Base-by-base conservation (phyloP, 345 rosid species). In the Adansonia digitata region DNA sequence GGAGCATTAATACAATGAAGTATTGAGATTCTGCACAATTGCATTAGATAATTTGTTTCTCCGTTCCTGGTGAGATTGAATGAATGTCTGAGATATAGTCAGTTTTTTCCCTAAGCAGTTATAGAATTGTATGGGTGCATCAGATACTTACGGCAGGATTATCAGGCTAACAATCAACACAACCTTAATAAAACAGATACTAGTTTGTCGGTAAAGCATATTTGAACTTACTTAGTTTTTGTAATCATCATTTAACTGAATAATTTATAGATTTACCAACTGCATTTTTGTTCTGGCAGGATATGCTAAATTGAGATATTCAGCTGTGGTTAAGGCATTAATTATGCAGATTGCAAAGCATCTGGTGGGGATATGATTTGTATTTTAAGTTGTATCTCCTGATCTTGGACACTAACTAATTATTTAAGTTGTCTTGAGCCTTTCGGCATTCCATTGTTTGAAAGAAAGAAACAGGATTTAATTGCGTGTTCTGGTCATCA, bases 241-340 rank as follows among this genome's bases (percentile, higher is more conserved):
- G 7, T 1, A 7, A 45, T 59, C 14, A 14, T 31, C 24, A 5
- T 61, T 34, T 4, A 10, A 13, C 7, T 17, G 7, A 31, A 22
- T 20, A 55, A 26, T 49, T 10, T 35, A 0, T 34, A 35, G 10
- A 40, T 35, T 71, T 60, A 39, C 7, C 27, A 22, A 43, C 27
- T 9, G 1, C n/a, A 35, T 45, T 80, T 59, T 52, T 69, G 39
- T 42, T 72, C 74, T 60, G 51, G 67, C 88, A 85, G 88, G 86
- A 75, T 69, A 65, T 53, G 12, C 29, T 18, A 69, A 69, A 29
- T 57, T 17, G 26, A 52, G 27, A 62, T 70, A 48, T 66, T 24
- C 34, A 67, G 71, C n/a, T n/a, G 29, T 62, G 75, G 72, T 27
- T n/a, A 49, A n/a, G n/a, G 45, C 26, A 57, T 31, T 29, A 35